Conservation (phyloP, 2,329 filamentous ascomycete species). For the Furcasterigmium furcatum region DNA sequence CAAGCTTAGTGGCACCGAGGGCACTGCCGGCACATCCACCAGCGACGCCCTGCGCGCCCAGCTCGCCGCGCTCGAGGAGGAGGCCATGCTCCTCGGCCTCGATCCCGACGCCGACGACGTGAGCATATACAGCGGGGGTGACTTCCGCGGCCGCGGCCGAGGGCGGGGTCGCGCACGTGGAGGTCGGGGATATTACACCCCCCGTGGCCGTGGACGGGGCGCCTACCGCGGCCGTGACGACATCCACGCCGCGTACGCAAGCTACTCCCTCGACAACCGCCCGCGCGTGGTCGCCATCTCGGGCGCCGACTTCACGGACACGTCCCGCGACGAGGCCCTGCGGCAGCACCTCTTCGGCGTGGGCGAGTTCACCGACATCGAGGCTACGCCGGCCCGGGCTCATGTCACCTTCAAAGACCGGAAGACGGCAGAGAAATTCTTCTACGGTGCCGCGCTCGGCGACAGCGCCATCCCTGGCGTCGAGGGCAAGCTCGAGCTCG, state of each 20-base stretch:
- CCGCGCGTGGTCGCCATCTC: conserved; percentile 64
- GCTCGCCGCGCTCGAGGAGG: conserved; percentile 68
- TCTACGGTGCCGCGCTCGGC: conserved; percentile 45
- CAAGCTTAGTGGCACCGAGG: conserved; percentile 37
- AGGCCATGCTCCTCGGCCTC: conserved; percentile 67
- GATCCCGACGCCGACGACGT: conserved; percentile 48
- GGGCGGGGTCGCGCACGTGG: conserved; percentile 37
- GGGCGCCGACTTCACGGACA: conserved; percentile 59
- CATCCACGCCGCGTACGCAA: conserved; percentile 53
- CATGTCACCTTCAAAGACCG: conserved; percentile 64
- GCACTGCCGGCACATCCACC: conserved; percentile 33
- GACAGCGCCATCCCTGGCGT: conserved; percentile 59
- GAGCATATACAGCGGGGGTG: conserved; percentile 17
- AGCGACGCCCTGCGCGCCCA: conserved; percentile 68
- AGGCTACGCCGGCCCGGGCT: conserved; percentile 42
- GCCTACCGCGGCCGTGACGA: conserved; percentile 36
- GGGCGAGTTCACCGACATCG: conserved; percentile 59
- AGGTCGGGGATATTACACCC: conserved; percentile 22
- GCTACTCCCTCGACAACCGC: conserved; percentile 72
- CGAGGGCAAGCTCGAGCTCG: conserved; percentile 58
- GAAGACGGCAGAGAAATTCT: conserved; percentile 68
- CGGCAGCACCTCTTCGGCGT: conserved; percentile 67
- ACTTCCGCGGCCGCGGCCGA: conserved; percentile 31
- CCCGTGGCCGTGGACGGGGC: conserved; percentile 22
- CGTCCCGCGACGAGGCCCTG: conserved; percentile 64